phyloP scores from a whole-genome alignment of 495 filamentous ascomycete species.

The Antarctomyces pellizariae region DNA sequence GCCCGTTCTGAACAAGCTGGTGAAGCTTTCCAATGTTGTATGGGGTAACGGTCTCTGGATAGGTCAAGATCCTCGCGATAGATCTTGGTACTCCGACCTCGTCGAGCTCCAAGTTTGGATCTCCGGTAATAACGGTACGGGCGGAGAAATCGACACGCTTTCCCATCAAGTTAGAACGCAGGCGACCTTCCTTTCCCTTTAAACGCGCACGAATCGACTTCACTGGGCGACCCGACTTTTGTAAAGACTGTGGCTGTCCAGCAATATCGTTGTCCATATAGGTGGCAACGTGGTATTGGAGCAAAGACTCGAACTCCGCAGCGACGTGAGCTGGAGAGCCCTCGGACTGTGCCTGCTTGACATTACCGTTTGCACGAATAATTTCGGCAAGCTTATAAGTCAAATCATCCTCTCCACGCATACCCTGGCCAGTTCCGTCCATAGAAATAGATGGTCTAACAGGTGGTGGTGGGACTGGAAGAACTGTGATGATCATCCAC shows the following conservation, averaged over 20 bases:
- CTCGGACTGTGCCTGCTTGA: constrained; percentile 65
- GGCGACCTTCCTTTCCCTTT: constrained; percentile 94
- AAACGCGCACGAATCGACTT: constrained; percentile 90
- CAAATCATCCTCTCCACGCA: constrained; percentile 91
- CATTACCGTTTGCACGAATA: constrained; percentile 89
- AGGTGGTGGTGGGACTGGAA: constrained; percentile 85
- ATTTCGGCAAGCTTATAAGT: constrained; percentile 98
- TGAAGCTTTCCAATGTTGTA: constrained; percentile 93
- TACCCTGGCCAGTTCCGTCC: constrained; percentile 65
- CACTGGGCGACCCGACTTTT: constrained; percentile 87
- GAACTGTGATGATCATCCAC: constrained; percentile 92
- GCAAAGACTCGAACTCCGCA: constrained; percentile 65
- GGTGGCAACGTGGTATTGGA: constrained; percentile 97
- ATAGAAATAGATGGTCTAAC: constrained; percentile 90
- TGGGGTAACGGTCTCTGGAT: constrained; percentile 89
- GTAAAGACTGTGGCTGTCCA: constrained; percentile 80
- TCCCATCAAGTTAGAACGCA: constrained; percentile 96
- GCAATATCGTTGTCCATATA: constrained; percentile 99
- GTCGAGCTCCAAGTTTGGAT: constrained; percentile 85
- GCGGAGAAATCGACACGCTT: constrained; percentile 99
- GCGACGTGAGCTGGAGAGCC: constrained; percentile 77
- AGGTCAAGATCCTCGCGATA: constrained; percentile 77
- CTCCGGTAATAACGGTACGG: constrained; percentile 96
- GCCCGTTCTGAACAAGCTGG: constrained; percentile 70
- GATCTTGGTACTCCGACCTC: constrained; percentile 86